Evolutionary conservation across 352 stramenopile species (phyloP), one percentile per base, ranked within the genome.

Genomic region (Globisporangium nodosum): DNA sequence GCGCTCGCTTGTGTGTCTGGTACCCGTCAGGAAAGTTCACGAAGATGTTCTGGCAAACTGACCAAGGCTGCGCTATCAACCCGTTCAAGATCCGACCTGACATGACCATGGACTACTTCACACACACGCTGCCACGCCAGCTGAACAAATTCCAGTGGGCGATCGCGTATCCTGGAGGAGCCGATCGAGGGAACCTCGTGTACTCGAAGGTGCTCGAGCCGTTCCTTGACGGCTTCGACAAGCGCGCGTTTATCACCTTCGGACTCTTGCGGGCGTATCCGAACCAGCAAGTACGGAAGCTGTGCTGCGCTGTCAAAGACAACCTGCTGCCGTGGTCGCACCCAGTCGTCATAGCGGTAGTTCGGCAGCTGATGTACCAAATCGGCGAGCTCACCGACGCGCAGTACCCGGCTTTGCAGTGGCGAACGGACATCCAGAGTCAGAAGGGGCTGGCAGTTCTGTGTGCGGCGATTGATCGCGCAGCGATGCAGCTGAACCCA

Each of bases 361-460:
- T 85, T 2, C 65, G 59, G 3, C 74, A 87, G 57, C 69, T 69
- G 4, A 40, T 87, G 13, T 85, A 73, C 15, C 74, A 87, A 40
- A 50, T 85, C 0, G 76, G 79, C 5, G 45, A 61, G 31, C 48
- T 89, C 1, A 71, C 67, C n/a, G n/a, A n/a, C n/a, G n/a, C n/a
- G n/a, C n/a, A n/a, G n/a, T n/a, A n/a, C n/a, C n/a, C n/a, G n/a
- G n/a, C n/a, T n/a, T n/a, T n/a, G n/a, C n/a, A n/a, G n/a, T n/a
- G n/a, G n/a, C n/a, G 2, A 57, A 80, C 35, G 65, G 78, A 87
- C 6, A 69, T 90, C 42, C 30, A 53, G 11, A 11, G 61, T 3
- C 18, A n/a, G 15, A 7, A 53, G 0, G 49, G 60, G n/a, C n/a
- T n/a, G n/a, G n/a, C 0, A 11, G 12, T 64, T 0, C 16, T 60